These are phyloP conservation scores for Medakamo hakoo DNA, from an alignment of 139 green algal genomes.

Conservation along the genomic window DNA sequence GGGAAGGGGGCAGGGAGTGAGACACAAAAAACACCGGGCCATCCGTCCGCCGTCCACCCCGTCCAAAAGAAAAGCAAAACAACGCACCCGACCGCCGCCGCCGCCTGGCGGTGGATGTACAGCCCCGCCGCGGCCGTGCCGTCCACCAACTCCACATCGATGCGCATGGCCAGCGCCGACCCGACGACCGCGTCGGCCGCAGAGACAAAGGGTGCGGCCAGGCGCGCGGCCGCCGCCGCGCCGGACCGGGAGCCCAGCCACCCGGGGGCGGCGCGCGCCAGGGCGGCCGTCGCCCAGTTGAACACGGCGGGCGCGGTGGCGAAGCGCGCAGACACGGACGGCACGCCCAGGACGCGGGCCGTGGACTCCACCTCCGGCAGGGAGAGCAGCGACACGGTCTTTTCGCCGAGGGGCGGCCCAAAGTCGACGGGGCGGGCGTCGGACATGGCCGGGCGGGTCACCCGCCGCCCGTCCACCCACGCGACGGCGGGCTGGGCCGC, in stretches of 20 bases:
- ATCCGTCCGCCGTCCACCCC: neutral
- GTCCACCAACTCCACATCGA: neutral
- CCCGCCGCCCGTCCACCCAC: constrained; percentile 20
- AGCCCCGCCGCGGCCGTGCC: neutral
- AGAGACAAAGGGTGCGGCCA: neutral
- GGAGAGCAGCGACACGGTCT: constrained; percentile 62
- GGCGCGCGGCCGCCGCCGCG: no score
- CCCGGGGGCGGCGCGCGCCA: constrained; percentile 22
- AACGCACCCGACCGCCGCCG: neutral
- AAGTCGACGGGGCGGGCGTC: constrained; percentile 76
- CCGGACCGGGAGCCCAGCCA: neutral
- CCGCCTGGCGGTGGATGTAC: neutral
- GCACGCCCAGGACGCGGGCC: constrained; percentile 44
- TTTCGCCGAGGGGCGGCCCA: constrained; percentile 42
- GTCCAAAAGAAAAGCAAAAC: no score
- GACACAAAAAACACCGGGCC: neutral
- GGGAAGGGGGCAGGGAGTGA: neutral
- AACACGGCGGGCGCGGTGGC: constrained; percentile 71
- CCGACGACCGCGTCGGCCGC: neutral
- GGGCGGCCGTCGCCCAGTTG: constrained; percentile 83
- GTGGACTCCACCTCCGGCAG: constrained; percentile 62
- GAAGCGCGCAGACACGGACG: constrained; percentile 78
- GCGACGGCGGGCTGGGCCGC: constrained; percentile 29
- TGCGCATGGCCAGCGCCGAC: neutral
- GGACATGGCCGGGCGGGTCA: constrained; percentile 42